Base-by-base conservation (phyloP, 805 yeast species). In the Aciculoconidium aculeatum region DNA sequence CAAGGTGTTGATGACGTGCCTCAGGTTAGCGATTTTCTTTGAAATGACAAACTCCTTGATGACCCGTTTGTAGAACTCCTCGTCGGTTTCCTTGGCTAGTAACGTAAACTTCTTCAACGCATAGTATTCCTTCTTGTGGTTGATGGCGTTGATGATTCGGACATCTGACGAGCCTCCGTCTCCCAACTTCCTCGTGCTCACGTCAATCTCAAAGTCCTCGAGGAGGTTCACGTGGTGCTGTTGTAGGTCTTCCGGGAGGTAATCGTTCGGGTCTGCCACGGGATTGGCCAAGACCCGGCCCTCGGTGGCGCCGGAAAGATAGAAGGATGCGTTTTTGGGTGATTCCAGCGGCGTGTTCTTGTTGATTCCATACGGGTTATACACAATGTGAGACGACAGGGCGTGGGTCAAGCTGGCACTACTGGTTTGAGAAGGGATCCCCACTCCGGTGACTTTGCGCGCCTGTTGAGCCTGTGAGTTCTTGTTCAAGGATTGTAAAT, bases 121-220 rank as follows among this genome's bases (percentile, higher is more conserved):
- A 51, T 56, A 80, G 5, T 65, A 39, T 34, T 67, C 64, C 32
- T 64, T 65, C 33, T 69, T 70, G 41, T 62, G 57, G 23, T 48
- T 32, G 11, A 45, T 34, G 15, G 62, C 53, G 32, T 55, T 52
- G 28, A 65, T 56, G 28, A 60, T 45, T 31, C 78, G 61, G 12
- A 82, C 87, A 27, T 72, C 71, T 4, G 85, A 72, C 2, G 82
- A 72, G 3, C 88, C 88, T 27, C 94, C 92, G 32, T 69, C 72
- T 3, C 88, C 92, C 28, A 82, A 51, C 26, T 67, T 70, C 31
- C 68, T 67, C 11, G 34, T 24, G 22, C 45, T 34, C 13, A 46
- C 61, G 29, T 62, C 69, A 20, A 61, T 55, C 23, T 65, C 72
- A 45, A 73, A 82, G 32, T 71, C 73, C 25, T 77, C 80, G 17